These are phyloP conservation scores for Diaporthe helianthi DNA, from an alignment of 2,329 filamentous ascomycete genomes.

Conservation along the genomic window DNA sequence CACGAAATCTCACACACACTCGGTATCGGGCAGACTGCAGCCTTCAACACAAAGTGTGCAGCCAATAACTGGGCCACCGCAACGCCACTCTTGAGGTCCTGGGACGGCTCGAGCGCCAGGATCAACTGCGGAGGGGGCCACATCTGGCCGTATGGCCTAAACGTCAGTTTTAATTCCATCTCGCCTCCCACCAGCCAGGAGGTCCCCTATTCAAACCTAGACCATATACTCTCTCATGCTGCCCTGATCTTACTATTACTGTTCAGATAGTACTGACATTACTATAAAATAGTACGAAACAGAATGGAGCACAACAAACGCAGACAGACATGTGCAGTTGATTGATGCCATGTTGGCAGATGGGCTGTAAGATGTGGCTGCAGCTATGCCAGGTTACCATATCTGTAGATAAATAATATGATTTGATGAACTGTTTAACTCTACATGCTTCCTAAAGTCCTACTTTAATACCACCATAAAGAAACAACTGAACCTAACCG, in stretches of 20 bases:
- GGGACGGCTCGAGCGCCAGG: conserved; percentile 47
- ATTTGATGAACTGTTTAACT: not conserved
- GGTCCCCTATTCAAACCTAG: too few species aligned
- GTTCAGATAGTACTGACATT: not conserved
- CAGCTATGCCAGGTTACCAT: not conserved
- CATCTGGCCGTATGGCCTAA: conserved; percentile 52
- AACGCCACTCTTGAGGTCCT: conserved; percentile 47
- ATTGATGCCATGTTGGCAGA: conserved; percentile 54
- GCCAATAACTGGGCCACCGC: conserved; percentile 52
- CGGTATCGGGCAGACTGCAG: conserved; percentile 52
- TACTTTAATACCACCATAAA: too few species aligned
- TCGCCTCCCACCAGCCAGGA: too few species aligned
- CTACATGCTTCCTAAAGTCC: not conserved
- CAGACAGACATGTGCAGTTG: conserved; percentile 50
- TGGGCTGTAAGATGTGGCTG: conserved; percentile 42
- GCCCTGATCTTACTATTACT: too few species aligned
- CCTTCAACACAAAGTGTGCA: conserved; percentile 49
- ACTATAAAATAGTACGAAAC: conserved; percentile 43
- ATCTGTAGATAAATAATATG: not conserved
- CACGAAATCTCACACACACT: conserved; percentile 57
- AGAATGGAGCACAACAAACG: conserved; percentile 55
- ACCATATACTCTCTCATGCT: too few species aligned
- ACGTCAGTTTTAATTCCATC: conserved; percentile 33
- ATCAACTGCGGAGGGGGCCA: conserved; percentile 51
- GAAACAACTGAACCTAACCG: too few species aligned